phyloP scores from a whole-genome alignment of 176 grass and related monocot species.

The Olyra latifolia region DNA sequence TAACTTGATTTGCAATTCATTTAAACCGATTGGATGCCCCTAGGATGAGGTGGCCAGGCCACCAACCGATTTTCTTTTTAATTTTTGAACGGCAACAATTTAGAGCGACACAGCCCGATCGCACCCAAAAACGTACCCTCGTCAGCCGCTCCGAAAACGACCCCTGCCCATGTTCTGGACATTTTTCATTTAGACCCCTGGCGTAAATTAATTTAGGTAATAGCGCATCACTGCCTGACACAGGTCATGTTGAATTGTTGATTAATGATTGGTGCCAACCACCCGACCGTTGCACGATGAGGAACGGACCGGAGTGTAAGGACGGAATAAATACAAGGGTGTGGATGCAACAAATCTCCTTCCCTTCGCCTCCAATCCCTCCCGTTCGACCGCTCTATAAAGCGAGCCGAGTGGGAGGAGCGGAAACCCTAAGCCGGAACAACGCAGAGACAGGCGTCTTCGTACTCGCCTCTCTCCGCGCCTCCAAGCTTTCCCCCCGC shows the following conservation, averaged over 20 bases:
- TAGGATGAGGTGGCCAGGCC: too few relatives aligned
- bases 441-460: conserved; percentile 66
- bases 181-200: accelerated
- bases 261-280: background rate
- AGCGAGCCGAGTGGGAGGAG: background rate
- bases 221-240: background rate
- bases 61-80: too few relatives aligned
- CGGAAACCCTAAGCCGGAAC: conserved; percentile 29
- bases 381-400: conserved; percentile 20
- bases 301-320: background rate
- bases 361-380: conserved; percentile 31
- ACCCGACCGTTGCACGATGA: background rate
- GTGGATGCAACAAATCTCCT: background rate
- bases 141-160: too few relatives aligned
- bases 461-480: conserved; percentile 68
- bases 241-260: background rate
- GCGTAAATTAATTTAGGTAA: accelerated
- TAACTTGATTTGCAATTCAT: too few relatives aligned
- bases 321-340: accelerated
- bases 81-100: too few relatives aligned
- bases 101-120: too few relatives aligned
- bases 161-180: too few relatives aligned
- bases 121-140: too few relatives aligned
- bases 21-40: too few relatives aligned
- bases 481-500: conserved; percentile 20